A percentile compares a stretch with the other conserved stretches of the same genome.
phyloP scores from a whole-genome alignment of 2,329 filamentous ascomycete species.

The Aureobasidium subglaciale region DNA sequence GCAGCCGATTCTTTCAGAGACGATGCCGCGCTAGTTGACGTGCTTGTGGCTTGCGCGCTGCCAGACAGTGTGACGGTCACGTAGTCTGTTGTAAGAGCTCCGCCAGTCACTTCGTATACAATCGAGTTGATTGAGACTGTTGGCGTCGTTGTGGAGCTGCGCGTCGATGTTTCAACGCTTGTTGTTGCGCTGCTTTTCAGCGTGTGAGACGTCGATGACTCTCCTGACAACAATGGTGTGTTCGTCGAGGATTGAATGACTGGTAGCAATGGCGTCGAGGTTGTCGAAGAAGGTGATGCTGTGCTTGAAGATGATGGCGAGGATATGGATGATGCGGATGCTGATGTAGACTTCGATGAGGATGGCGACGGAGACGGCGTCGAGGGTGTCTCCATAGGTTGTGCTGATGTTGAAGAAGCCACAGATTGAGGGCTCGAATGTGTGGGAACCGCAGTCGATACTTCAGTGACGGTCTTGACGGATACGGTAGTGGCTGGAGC shows the following conservation, averaged over 20 bases:
- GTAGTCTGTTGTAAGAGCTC: constrained; percentile 4
- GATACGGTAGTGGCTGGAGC: background rate
- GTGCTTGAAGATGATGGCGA: background rate
- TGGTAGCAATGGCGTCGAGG: background rate
- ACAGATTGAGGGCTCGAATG: background rate
- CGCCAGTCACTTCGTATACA: constrained; percentile 8
- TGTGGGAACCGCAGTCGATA: constrained; percentile 11
- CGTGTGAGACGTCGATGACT: background rate
- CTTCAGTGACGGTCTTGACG: constrained; percentile 8
- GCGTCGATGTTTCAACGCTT: background rate
- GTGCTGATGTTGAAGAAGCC: constrained; percentile 5
- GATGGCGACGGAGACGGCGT: constrained; percentile 11
- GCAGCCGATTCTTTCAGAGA: background rate
- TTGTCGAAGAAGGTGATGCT: background rate
- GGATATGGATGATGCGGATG: background rate
- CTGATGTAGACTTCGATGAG: background rate
- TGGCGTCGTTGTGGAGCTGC: background rate
- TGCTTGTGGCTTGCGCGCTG: background rate
- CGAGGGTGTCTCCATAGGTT: constrained; percentile 13
- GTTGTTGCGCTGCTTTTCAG: background rate
- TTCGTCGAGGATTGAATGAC: background rate
- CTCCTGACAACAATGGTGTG: background rate
- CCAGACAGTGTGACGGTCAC: constrained; percentile 5
- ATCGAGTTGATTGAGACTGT: constrained; percentile 1
- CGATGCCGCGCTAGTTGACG: background rate